Conservation (phyloP, 2,329 filamentous ascomycete species). For the Neocatenulostroma microsporum region DNA sequence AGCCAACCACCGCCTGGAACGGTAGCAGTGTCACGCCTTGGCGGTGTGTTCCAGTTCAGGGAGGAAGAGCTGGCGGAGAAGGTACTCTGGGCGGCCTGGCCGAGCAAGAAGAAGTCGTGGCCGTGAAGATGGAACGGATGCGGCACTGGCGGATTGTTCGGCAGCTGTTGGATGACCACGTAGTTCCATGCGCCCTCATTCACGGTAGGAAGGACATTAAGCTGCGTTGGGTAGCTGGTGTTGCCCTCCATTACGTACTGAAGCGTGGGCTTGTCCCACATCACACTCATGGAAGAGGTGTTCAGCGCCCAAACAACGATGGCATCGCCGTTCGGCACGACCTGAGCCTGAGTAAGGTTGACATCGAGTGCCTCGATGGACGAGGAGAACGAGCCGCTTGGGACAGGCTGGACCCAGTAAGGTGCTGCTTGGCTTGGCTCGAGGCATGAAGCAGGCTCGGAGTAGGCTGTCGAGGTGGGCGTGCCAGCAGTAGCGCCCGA, state of each 20-base stretch:
- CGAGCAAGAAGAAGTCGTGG: conserved; percentile 23
- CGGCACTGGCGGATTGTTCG: conserved; percentile 23
- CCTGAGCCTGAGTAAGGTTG: conserved; percentile 23
- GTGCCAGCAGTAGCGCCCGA: conserved; percentile 24
- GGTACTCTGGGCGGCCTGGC: too few relatives aligned
- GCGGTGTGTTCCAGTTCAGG: conserved; percentile 32
- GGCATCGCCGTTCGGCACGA: conserved; percentile 22
- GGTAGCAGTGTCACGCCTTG: conserved; percentile 35
- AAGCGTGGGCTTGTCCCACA: conserved; percentile 40
- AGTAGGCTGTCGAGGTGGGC: conserved; percentile 24
- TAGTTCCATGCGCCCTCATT: conserved; percentile 24
- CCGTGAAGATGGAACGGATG: conserved; percentile 30
- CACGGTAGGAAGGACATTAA: conserved; percentile 32
- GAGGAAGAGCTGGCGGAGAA: too few relatives aligned
- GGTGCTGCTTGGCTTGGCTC: conserved; percentile 35
- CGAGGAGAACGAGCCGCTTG: conserved; percentile 22
- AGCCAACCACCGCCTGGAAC: conserved; percentile 32
- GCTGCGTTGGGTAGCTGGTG: conserved; percentile 25
- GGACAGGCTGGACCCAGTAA: conserved; percentile 31
- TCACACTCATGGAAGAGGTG: conserved; percentile 35
- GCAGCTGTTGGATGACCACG: conserved; percentile 29
- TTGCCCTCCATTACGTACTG: conserved; percentile 36
- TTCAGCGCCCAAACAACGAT: conserved; percentile 37
- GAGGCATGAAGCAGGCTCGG: conserved; percentile 33
- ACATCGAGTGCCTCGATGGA: conserved; percentile 22